phyloP scores from a whole-genome alignment of 108 stramenopile species.

The Nannochloropsis gaditana region DNA sequence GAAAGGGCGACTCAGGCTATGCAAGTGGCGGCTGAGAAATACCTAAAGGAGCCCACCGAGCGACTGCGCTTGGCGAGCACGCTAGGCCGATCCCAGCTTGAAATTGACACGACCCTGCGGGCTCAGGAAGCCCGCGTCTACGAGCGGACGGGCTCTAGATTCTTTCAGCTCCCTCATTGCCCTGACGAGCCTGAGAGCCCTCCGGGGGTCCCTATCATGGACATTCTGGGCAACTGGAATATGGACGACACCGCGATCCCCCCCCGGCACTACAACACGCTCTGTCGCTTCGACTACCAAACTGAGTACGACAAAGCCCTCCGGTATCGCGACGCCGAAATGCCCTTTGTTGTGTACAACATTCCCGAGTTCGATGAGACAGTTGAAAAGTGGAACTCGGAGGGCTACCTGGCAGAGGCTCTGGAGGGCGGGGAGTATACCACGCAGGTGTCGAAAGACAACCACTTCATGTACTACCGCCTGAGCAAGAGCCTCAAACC shows the following conservation, averaged over 20 bases:
- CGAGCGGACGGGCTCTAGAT: not conserved
- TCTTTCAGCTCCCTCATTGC: not conserved
- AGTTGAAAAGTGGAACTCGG: slow-evolving; percentile 77
- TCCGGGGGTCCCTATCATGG: slow-evolving; percentile 39
- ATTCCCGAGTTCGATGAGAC: slow-evolving; percentile 73
- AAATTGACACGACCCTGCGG: not conserved
- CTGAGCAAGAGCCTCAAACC: slow-evolving; percentile 26
- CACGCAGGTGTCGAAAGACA: slow-evolving; percentile 68
- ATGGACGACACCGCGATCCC: slow-evolving; percentile 48
- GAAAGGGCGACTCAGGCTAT: slow-evolving; percentile 23
- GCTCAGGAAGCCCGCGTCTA: not conserved
- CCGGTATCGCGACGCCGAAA: slow-evolving; percentile 73
- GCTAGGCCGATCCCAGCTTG: not conserved
- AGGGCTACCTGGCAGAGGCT: slow-evolving; percentile 64
- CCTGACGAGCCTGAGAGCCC: not conserved
- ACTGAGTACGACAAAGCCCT: slow-evolving; percentile 62
- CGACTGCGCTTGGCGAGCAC: not conserved
- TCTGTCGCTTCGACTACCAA: slow-evolving; percentile 46
- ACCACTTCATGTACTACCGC: slow-evolving; percentile 91
- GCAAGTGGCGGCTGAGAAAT: slow-evolving; percentile 11
- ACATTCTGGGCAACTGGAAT: slow-evolving; percentile 55
- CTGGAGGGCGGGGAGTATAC: slow-evolving; percentile 57
- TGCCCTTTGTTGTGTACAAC: slow-evolving; percentile 88
- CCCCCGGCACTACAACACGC: slow-evolving; percentile 41
- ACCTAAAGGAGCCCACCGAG: slow-evolving; percentile 6